Conservation (phyloP, 2,329 filamentous ascomycete genomes). For the Coniella vitis region DNA sequence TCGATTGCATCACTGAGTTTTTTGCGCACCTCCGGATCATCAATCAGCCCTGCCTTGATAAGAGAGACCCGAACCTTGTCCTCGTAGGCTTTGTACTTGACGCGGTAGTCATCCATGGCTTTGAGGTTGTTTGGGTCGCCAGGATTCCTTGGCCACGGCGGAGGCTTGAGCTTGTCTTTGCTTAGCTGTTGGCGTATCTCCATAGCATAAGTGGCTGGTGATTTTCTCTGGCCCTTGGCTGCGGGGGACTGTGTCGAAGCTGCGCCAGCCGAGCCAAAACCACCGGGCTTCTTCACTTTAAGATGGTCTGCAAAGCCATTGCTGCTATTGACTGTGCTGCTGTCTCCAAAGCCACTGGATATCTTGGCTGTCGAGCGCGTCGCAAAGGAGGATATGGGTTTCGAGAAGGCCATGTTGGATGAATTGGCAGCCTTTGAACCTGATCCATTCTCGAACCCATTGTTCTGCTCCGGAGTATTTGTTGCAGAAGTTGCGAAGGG, state of each 20-base stretch:
- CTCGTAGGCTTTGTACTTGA: conserved; percentile 51
- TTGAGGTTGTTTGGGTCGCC: conserved; percentile 44
- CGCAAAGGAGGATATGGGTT: conserved; percentile 1
- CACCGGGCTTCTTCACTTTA: conserved; percentile 2
- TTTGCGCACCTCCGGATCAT: conserved; percentile 58
- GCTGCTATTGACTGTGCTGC: conserved; percentile 5
- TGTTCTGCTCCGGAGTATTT: conserved; percentile 12
- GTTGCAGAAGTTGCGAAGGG: not conserved
- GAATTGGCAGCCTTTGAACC: conserved; percentile 4
- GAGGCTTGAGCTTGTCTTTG: conserved; percentile 48
- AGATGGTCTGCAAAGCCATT: conserved; percentile 13
- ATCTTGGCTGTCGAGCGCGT: not conserved
- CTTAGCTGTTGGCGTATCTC: conserved; percentile 46
- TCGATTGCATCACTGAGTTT: conserved; percentile 56
- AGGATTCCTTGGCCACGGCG: conserved; percentile 48
- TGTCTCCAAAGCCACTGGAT: conserved; percentile 5
- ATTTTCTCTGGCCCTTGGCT: conserved; percentile 14
- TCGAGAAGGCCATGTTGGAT: conserved; percentile 6
- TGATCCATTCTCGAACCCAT: conserved; percentile 10
- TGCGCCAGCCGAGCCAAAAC: conserved; percentile 3
- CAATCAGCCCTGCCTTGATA: conserved; percentile 53
- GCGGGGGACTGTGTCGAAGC: conserved; percentile 1
- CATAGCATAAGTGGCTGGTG: conserved; percentile 33
- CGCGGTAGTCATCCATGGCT: conserved; percentile 48
- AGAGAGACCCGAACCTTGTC: conserved; percentile 49